Percentiles rank a stretch among this genome's conserved stretches.
Conservation (phyloP, 1,139 yeast genomes). For the Kodamaea alishanica region DNA sequence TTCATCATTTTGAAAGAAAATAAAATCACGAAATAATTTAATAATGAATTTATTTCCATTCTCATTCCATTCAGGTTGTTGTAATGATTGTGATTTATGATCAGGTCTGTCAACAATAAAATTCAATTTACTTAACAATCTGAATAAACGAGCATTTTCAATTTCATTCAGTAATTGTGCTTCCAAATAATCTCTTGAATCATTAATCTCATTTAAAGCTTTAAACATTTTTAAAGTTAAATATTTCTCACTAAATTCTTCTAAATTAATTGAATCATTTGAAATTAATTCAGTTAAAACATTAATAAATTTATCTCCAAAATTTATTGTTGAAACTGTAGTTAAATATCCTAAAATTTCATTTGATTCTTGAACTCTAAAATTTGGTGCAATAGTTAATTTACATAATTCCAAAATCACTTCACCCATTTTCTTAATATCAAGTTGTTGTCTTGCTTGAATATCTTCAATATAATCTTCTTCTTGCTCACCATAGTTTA, state of each 20-base stretch:
- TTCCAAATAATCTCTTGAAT: constrained; percentile 63
- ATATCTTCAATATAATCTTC: constrained; percentile 19
- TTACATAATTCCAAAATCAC: constrained; percentile 55
- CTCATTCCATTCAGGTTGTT: constrained; percentile 53
- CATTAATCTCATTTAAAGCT: constrained; percentile 52
- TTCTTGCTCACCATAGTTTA: constrained; percentile 41
- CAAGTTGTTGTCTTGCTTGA: constrained; percentile 44
- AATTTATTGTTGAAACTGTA: constrained; percentile 16
- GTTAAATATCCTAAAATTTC: constrained; percentile 13
- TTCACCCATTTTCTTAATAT: constrained; percentile 54
- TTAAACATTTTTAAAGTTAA: constrained; percentile 41
- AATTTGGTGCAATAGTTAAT: constrained; percentile 33
- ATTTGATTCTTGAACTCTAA: constrained; percentile 15
- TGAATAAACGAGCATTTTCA: constrained; percentile 83
- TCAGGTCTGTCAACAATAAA: constrained; percentile 78
- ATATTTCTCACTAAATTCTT: constrained; percentile 18
- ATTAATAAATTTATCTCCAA: constrained; percentile 24
- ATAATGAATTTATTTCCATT: constrained; percentile 75
- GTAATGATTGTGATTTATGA: constrained; percentile 2
- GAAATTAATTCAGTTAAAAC: constrained; percentile 11
- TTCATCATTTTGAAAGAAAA: constrained; percentile 81
- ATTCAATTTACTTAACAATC: constrained; percentile 77
- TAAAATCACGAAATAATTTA: constrained; percentile 74
- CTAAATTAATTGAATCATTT: constrained; percentile 9
- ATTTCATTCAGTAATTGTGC: constrained; percentile 65